These are phyloP conservation scores for Diaporthe citriasiana DNA, from an alignment of 2,329 filamentous ascomycete genomes.

Conservation along the genomic window DNA sequence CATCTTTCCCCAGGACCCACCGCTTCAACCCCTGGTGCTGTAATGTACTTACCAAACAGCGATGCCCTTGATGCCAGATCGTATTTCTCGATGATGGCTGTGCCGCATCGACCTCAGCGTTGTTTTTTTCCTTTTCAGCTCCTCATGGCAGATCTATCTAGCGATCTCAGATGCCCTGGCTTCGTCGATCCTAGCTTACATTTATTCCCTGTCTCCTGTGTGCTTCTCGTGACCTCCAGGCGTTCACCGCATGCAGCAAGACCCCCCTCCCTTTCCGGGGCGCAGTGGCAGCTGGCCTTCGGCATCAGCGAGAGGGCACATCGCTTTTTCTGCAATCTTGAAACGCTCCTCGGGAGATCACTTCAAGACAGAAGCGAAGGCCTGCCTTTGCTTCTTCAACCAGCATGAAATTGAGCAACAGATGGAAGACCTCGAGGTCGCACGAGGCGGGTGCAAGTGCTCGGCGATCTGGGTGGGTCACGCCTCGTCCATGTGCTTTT, in stretches of 20 bases:
- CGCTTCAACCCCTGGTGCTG: background rate
- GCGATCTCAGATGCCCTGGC: background rate
- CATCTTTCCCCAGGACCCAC: slow-evolving; percentile 15
- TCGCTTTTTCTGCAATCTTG: slow-evolving; percentile 25
- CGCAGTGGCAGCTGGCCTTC: slow-evolving; percentile 13
- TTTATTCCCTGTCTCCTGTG: background rate
- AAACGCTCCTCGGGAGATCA: slow-evolving; percentile 11
- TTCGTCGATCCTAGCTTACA: slow-evolving; percentile 13
- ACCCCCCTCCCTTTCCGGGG: background rate
- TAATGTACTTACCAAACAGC: slow-evolving; percentile 8
- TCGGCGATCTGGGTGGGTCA: slow-evolving; percentile 19
- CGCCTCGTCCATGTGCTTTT: slow-evolving; percentile 29
- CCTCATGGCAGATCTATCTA: background rate
- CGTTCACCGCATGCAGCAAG: slow-evolving; percentile 13
- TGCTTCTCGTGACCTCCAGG: background rate
- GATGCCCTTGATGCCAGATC: slow-evolving; percentile 20
- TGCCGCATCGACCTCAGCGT: slow-evolving; percentile 11
- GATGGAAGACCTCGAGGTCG: background rate
- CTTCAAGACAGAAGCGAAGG: slow-evolving; percentile 8
- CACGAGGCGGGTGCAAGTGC: background rate
- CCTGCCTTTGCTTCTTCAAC: slow-evolving; percentile 2
- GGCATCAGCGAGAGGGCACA: slow-evolving; percentile 33
- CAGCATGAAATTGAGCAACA: background rate
- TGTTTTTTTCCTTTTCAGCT: slow-evolving; percentile 30
- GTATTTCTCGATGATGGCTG: slow-evolving; percentile 28